Percentiles rank a stretch among this genome's conserved stretches.
These are phyloP conservation scores for Pichia sp. DNA, from an alignment of 1,139 yeast genomes.

Conservation along the genomic window DNA sequence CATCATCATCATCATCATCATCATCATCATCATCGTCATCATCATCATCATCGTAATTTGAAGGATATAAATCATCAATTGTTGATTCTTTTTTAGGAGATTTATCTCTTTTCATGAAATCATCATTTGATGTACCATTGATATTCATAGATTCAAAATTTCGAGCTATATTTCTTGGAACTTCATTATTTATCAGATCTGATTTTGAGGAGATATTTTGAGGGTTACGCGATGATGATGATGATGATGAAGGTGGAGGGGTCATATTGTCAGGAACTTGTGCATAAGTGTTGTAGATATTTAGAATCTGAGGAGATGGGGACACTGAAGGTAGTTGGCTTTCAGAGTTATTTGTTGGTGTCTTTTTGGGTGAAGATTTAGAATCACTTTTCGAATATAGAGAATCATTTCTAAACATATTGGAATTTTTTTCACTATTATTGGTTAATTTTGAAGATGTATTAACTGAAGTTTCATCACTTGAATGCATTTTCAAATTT, in stretches of 20 bases:
- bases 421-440: background rate
- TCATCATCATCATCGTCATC: slow-evolving; percentile 12
- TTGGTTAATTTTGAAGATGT: background rate
- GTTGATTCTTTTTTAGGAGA: background rate
- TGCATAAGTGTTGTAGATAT: slow-evolving; percentile 28
- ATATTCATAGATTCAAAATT: background rate
- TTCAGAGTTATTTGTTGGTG: background rate
- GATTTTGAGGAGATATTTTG: background rate
- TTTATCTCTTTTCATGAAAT: background rate
- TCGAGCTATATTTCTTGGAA: background rate
- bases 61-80: slow-evolving; percentile 13
- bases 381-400: slow-evolving; percentile 1
- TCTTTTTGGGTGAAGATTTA: background rate
- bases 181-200: background rate
- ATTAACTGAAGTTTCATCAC: slow-evolving; percentile 19
- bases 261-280: slow-evolving; percentile 26
- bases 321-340: background rate
- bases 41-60: slow-evolving; percentile 9
- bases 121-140: background rate
- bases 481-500: slow-evolving; percentile 10
- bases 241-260: too few species aligned
- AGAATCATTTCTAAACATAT: slow-evolving; percentile 1
- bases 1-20: slow-evolving; percentile 11
- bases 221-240: background rate
- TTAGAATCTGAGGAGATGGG: slow-evolving; percentile 26